Percentiles rank a stretch among this genome's conserved stretches.
Conservation (phyloP, 1,284 basidiomycete genomes). For the Malassezia globosa region DNA sequence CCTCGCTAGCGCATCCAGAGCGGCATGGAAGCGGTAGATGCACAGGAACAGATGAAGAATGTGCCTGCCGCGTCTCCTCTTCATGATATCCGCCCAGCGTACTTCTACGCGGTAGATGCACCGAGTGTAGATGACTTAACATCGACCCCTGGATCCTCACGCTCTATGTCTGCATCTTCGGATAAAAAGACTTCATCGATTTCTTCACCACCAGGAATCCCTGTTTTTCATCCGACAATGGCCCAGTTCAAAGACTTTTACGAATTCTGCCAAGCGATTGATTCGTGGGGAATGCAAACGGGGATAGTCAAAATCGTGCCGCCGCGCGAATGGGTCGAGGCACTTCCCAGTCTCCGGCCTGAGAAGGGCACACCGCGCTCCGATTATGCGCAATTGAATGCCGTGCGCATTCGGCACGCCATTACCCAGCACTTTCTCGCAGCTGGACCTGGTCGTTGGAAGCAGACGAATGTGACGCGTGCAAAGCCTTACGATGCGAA, state of each 20-base stretch:
- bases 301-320: slow-evolving; percentile 45
- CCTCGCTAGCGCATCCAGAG: no score
- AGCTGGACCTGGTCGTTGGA: slow-evolving; percentile 40
- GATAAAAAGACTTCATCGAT: neutral
- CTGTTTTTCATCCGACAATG: slow-evolving; percentile 45
- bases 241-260: slow-evolving; percentile 44
- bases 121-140: no score
- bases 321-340: slow-evolving; percentile 37
- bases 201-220: slow-evolving; percentile 25
- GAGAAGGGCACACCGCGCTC: neutral
- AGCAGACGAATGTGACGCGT: slow-evolving; percentile 42
- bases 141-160: no score
- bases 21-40: no score
- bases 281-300: slow-evolving; percentile 42
- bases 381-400: slow-evolving; percentile 17
- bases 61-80: no score
- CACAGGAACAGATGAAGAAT: no score
- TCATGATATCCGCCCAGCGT: slow-evolving; percentile 29
- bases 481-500: slow-evolving; percentile 40
- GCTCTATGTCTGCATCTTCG: neutral
- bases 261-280: slow-evolving; percentile 37
- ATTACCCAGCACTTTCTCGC: slow-evolving; percentile 41
- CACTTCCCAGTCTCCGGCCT: slow-evolving; percentile 28
- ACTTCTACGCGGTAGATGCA: slow-evolving; percentile 37
- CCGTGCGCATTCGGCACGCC: slow-evolving; percentile 39